Conservation (phyloP, 768 basidiomycete species). For the Gloeostereum incarnatum region DNA sequence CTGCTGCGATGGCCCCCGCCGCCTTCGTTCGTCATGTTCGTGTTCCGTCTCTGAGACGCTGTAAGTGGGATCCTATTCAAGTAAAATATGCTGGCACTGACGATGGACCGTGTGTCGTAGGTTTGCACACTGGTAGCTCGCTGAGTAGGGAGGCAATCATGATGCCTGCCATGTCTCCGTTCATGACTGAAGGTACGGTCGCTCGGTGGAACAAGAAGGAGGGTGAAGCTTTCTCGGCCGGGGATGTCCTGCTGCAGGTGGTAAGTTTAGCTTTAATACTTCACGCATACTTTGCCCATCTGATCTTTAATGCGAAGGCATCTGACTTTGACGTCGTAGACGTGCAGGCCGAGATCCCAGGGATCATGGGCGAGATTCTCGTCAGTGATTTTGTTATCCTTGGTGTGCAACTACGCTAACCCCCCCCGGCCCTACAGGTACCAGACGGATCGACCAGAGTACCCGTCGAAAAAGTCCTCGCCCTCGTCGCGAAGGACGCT, state of each 20-base stretch:
- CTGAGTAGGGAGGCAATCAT: conserved; percentile 31
- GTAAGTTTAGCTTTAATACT: conserved; percentile 25
- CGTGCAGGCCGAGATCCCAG: conserved; percentile 86
- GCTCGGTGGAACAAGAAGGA: conserved; percentile 72
- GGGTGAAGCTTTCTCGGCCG: conserved; percentile 60
- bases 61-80: too few species aligned
- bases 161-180: conserved; percentile 90
- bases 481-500: conserved; percentile 56
- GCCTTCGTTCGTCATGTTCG: too few species aligned
- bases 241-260: conserved; percentile 73
- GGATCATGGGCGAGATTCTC: conserved; percentile 78
- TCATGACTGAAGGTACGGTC: conserved; percentile 81
- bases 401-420: neutral
- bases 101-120: too few species aligned
- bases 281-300: neutral
- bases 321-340: conserved; percentile 75
- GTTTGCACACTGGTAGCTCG: too few species aligned
- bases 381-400: conserved; percentile 29
- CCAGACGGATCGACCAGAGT: conserved; percentile 22
- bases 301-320: neutral
- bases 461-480: conserved; percentile 60
- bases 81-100: too few species aligned
- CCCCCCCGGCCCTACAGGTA: neutral
- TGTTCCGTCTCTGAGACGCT: too few species aligned
- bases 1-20: too few species aligned